phyloP scores from a whole-genome alignment of 2,329 filamentous ascomycete genomes.

The Colletotrichum eleusines region DNA sequence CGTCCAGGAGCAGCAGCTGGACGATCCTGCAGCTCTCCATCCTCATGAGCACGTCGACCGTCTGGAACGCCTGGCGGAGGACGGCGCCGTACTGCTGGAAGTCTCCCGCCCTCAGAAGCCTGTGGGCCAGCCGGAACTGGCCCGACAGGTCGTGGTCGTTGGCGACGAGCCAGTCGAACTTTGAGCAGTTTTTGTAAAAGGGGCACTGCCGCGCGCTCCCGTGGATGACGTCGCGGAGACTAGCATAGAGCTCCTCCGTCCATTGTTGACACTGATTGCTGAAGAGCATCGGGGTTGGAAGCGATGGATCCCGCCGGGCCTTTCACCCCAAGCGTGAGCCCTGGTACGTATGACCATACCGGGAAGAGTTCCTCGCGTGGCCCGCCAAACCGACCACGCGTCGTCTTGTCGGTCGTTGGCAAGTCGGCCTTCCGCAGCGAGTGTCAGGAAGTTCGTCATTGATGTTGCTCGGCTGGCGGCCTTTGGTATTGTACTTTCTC shows the following conservation, averaged over 20 bases:
- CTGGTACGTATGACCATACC: neutral
- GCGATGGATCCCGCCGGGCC: neutral
- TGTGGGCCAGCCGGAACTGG: neutral
- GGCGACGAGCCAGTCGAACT: neutral
- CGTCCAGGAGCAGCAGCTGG: neutral
- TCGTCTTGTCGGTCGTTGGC: neutral
- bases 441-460: neutral
- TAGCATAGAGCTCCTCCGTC: neutral
- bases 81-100: neutral
- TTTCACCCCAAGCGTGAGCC: neutral
- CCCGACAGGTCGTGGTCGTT: accelerated
- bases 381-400: neutral
- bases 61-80: neutral
- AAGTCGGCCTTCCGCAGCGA: neutral
- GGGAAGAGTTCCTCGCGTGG: neutral
- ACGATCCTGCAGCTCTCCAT: neutral
- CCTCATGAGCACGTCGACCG: neutral
- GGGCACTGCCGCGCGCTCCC: neutral
- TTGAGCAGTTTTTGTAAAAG: neutral
- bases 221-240: neutral
- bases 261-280: too few relatives aligned
- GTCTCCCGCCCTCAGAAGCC: neutral
- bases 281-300: neutral
- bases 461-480: neutral
- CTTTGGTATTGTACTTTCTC: slow-evolving; percentile 18